phyloP scores from a whole-genome alignment of 345 rosid genomes.

The Murraya paniculata region DNA sequence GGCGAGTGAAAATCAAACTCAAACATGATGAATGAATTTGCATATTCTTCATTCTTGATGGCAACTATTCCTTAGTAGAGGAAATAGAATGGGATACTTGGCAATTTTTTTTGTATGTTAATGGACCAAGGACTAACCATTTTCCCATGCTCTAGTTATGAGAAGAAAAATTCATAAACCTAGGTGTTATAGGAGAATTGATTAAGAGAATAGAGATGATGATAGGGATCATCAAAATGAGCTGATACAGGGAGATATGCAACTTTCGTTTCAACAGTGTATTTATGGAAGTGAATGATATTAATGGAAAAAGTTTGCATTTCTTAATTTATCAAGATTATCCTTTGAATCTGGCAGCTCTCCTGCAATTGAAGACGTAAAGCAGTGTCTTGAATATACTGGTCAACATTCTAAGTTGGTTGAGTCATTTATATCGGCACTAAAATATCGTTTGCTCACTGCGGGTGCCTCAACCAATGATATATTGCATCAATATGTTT shows the following conservation, averaged over 20 bases:
- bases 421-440: slow-evolving; percentile 83
- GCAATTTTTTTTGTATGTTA: not conserved
- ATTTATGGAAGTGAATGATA: slow-evolving; percentile 9
- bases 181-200: too few relatives aligned
- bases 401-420: slow-evolving; percentile 96
- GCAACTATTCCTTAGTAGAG: not conserved
- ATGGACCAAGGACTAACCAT: not conserved
- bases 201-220: too few relatives aligned
- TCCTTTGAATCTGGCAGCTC: slow-evolving; percentile 47
- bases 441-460: slow-evolving; percentile 85
- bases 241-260: not conserved
- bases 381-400: slow-evolving; percentile 91
- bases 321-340: slow-evolving; percentile 13
- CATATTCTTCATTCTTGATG: not conserved
- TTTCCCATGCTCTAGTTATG: not conserved
- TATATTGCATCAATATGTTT: slow-evolving; percentile 95
- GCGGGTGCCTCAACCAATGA: slow-evolving; percentile 99
- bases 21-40: not conserved
- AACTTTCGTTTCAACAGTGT: not conserved
- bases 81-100: not conserved
- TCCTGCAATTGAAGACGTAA: slow-evolving; percentile 93
- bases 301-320: not conserved
- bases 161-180: not conserved
- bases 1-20: not conserved
- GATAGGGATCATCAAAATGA: not conserved